These are phyloP conservation scores for Jamesozyma jinghongensis DNA, from an alignment of 805 yeast genomes.

Conservation along the genomic window DNA sequence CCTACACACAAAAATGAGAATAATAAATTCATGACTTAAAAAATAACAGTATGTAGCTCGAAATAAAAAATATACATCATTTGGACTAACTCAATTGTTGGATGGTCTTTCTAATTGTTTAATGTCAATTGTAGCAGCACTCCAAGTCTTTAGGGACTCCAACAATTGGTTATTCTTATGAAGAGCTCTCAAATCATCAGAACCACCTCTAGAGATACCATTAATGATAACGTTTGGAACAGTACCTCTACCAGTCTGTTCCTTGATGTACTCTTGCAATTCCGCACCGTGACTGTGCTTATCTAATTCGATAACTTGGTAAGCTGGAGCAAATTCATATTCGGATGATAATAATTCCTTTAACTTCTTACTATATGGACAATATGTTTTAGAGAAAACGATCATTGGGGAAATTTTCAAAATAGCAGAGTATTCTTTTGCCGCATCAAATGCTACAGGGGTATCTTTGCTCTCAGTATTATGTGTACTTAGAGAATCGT, in stretches of 20 bases:
- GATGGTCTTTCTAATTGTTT: conserved; percentile 11
- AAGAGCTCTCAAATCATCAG: conserved; percentile 63
- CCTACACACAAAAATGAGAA: no score
- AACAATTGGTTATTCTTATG: conserved; percentile 51
- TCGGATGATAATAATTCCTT: conserved; percentile 50
- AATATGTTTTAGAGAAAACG: conserved; percentile 44
- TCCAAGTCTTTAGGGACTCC: conserved; percentile 35
- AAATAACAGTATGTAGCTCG: no score
- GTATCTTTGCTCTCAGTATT: background rate
- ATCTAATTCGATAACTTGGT: conserved; percentile 73
- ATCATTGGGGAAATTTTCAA: conserved; percentile 56
- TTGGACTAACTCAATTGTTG: conserved; percentile 11
- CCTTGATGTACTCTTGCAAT: conserved; percentile 63
- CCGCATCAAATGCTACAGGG: conserved; percentile 36
- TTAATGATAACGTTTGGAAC: conserved; percentile 85
- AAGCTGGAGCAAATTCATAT: conserved; percentile 65
- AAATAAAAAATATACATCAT: no score
- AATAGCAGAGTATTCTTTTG: conserved; percentile 46
- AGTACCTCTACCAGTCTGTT: conserved; percentile 66
- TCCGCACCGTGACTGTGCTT: conserved; percentile 64
- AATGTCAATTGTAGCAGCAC: conserved; percentile 15
- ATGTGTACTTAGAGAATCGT: conserved; percentile 8
- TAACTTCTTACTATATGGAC: conserved; percentile 70
- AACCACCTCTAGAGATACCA: conserved; percentile 76
- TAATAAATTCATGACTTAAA: no score